These are phyloP conservation scores for Ormosia semicastrata DNA, from an alignment of 306 rosid species.

Conservation along the genomic window DNA sequence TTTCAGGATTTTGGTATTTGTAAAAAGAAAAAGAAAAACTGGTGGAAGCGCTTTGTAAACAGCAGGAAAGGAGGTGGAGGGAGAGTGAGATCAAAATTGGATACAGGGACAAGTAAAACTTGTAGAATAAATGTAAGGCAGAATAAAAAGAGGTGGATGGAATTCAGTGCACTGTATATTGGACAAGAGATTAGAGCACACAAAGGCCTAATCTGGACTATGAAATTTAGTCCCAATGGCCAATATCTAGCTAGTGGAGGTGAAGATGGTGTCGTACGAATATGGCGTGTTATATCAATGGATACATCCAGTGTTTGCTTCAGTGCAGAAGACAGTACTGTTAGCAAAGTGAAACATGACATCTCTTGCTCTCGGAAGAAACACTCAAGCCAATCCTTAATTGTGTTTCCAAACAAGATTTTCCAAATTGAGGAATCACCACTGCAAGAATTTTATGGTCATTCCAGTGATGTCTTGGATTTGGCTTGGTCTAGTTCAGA, in stretches of 20 bases:
- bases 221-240: conserved; percentile 90
- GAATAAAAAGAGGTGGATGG: conserved; percentile 60
- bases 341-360: conserved; percentile 32
- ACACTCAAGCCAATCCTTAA: conserved; percentile 37
- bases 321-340: conserved; percentile 27
- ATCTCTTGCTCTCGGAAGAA: conserved; percentile 44
- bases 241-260: conserved; percentile 88
- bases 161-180: conserved; percentile 59
- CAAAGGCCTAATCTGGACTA: conserved; percentile 71
- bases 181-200: conserved; percentile 85
- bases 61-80: conserved; percentile 23
- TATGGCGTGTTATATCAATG: conserved; percentile 56
- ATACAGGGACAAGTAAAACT: neutral
- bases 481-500: conserved; percentile 91
- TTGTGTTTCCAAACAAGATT: conserved; percentile 65
- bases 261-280: conserved; percentile 80
- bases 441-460: conserved; percentile 67
- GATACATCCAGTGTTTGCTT: conserved; percentile 45
- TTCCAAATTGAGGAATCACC: conserved; percentile 73
- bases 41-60: conserved; percentile 59
- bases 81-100: conserved; percentile 30
- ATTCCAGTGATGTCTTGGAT: conserved; percentile 77
- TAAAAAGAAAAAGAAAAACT: conserved; percentile 43
- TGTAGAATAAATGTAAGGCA: conserved; percentile 46
- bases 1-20: conserved; percentile 11